Evolutionary conservation across 345 rosid genomes (phyloP).

Genomic region (Passiflora organensis): DNA sequence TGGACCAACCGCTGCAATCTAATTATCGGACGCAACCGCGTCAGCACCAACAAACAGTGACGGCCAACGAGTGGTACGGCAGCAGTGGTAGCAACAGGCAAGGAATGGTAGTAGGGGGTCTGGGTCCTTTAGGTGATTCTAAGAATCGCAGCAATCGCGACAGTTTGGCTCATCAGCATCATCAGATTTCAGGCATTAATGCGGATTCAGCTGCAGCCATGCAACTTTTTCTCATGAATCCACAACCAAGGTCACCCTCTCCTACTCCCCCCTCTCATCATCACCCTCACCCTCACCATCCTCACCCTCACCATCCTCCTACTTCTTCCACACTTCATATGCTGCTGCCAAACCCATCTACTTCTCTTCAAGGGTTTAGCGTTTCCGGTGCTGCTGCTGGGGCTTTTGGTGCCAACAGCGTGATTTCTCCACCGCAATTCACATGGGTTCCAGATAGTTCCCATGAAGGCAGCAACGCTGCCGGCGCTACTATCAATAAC

Average conservation of each 20-base stretch:
- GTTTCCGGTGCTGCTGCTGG: conserved; percentile 24
- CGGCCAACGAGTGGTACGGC: conserved; percentile 44
- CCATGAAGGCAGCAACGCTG: conserved; percentile 31
- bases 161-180: conserved; percentile 34
- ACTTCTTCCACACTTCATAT: conserved; percentile 75
- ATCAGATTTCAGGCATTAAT: conserved; percentile 63
- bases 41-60: conserved; percentile 4
- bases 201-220: conserved; percentile 79
- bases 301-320: conserved; percentile 33
- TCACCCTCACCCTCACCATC: conserved; percentile 31
- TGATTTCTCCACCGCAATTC: conserved; percentile 49
- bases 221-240: conserved; percentile 88
- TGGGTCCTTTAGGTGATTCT: conserved; percentile 30
- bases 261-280: conserved; percentile 39
- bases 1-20: conserved; percentile 27
- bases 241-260: conserved; percentile 77
- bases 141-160: conserved; percentile 30
- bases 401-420: conserved; percentile 23
- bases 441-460: conserved; percentile 56
- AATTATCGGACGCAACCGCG: conserved; percentile 18
- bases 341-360: conserved; percentile 65
- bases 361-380: conserved; percentile 45
- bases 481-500: conserved; percentile 21
- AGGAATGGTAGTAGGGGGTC: conserved; percentile 16
- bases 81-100: conserved; percentile 19